Percentiles rank a stretch among this genome's conserved stretches.
These are phyloP conservation scores for Angophora floribunda DNA, from an alignment of 345 rosid species.

Conservation along the genomic window DNA sequence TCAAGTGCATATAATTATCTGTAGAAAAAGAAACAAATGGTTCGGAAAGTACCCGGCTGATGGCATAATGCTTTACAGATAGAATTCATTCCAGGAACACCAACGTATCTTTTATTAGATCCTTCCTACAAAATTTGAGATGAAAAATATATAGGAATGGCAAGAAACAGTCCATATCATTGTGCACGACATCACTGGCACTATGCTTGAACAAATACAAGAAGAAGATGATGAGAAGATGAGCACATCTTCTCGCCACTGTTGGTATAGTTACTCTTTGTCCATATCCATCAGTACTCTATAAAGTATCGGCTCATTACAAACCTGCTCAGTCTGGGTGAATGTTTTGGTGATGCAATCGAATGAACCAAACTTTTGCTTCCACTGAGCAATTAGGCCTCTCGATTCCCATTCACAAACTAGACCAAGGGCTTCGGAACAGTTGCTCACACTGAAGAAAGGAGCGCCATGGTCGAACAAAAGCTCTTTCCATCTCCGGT, in stretches of 20 bases:
- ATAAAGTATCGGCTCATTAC: background rate
- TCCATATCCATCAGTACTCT: background rate
- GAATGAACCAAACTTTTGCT: conserved; percentile 43
- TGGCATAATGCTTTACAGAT: conserved; percentile 53
- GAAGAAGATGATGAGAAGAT: background rate
- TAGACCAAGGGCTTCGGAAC: conserved; percentile 38
- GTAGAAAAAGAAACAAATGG: background rate
- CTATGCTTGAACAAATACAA: background rate
- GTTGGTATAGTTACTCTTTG: background rate
- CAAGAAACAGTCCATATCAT: background rate
- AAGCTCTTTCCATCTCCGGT: conserved; percentile 58
- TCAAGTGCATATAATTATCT: conserved; percentile 1
- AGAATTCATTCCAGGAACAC: conserved; percentile 83
- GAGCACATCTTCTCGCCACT: background rate
- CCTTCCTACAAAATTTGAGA: conserved; percentile 32
- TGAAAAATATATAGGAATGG: background rate
- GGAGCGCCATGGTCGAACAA: conserved; percentile 89
- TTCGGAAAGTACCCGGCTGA: conserved; percentile 36
- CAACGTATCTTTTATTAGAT: conserved; percentile 52
- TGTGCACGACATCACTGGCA: background rate
- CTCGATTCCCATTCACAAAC: conserved; percentile 63
- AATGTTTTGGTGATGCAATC: conserved; percentile 48
- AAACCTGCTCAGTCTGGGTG: conserved; percentile 40
- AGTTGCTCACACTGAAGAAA: conserved; percentile 37
- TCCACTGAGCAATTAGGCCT: conserved; percentile 73